A percentile compares a stretch with the other conserved stretches of the same genome.
phyloP scores from a whole-genome alignment of 768 basidiomycete genomes.

The Pulveroboletus sp. region DNA sequence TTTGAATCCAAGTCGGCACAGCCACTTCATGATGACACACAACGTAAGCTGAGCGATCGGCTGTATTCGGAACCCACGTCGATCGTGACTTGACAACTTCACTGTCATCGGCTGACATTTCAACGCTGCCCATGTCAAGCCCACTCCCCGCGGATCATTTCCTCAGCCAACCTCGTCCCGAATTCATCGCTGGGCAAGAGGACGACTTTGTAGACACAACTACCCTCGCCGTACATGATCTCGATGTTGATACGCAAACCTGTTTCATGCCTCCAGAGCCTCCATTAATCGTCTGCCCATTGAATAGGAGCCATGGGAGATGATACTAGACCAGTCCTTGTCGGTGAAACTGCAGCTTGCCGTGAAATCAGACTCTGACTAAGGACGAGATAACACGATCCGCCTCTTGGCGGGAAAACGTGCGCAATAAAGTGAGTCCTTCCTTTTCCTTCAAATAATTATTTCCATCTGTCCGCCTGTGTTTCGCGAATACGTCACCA shows the following conservation, averaged over 20 bases:
- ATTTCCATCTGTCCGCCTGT: slow-evolving; percentile 2
- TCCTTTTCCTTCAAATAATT: background rate
- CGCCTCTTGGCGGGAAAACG: slow-evolving; percentile 48
- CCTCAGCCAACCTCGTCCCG: slow-evolving; percentile 34
- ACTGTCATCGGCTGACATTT: too few species aligned
- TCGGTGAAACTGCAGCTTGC: slow-evolving; percentile 49
- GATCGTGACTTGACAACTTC: too few species aligned
- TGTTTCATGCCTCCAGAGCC: slow-evolving; percentile 85
- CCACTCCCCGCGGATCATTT: slow-evolving; percentile 30
- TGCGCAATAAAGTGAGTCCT: slow-evolving; percentile 48
- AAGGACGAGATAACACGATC: slow-evolving; percentile 39
- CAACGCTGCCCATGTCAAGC: too few species aligned
- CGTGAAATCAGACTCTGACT: slow-evolving; percentile 39
- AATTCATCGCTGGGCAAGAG: slow-evolving; percentile 19
- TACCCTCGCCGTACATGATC: slow-evolving; percentile 78
- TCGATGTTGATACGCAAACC: slow-evolving; percentile 86
- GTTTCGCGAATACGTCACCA: background rate
- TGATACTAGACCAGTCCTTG: slow-evolving; percentile 49
- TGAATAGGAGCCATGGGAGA: slow-evolving; percentile 74
- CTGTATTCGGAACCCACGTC: too few species aligned
- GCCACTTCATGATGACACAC: too few species aligned
- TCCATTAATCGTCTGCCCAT: slow-evolving; percentile 61
- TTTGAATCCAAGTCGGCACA: too few species aligned
- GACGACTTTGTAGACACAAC: slow-evolving; percentile 42
- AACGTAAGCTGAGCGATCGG: too few species aligned